phyloP scores from a whole-genome alignment of 148 eudicot genomes.

The Chenopodium quinoa region DNA sequence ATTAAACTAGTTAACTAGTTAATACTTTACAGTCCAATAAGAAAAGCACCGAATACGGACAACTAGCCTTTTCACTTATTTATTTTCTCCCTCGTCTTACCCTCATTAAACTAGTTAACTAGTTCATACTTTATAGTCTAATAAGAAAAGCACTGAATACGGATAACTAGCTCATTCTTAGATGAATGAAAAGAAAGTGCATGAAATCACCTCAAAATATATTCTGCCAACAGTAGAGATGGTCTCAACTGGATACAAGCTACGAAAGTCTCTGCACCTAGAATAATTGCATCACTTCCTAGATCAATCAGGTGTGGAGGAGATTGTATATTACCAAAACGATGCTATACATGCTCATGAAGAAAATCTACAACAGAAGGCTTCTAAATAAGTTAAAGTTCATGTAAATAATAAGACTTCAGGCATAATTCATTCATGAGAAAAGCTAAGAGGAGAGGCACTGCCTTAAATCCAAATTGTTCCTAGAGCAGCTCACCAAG shows the following conservation, averaged over 20 bases:
- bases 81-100: no score
- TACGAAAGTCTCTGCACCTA: conserved; percentile 92
- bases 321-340: neutral
- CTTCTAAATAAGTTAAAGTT: neutral
- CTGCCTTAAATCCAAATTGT: no score
- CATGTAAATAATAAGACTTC: no score
- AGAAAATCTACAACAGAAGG: neutral
- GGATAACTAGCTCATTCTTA: no score
- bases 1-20: neutral
- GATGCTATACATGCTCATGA: neutral
- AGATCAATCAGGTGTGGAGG: conserved; percentile 6
- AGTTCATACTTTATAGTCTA: neutral
- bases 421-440: no score
- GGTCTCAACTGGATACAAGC: conserved; percentile 83
- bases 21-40: neutral
- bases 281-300: conserved; percentile 93
- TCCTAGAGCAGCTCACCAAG: no score
- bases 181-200: neutral
- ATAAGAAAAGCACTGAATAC: neutral
- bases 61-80: no score
- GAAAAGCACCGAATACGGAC: no score
- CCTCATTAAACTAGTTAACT: neutral
- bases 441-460: no score
- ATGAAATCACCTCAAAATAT: conserved; percentile 63
- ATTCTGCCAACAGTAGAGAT: conserved; percentile 73